Evolutionary conservation across 148 eudicot species (phyloP).

Genomic region (Spergularia marina): DNA sequence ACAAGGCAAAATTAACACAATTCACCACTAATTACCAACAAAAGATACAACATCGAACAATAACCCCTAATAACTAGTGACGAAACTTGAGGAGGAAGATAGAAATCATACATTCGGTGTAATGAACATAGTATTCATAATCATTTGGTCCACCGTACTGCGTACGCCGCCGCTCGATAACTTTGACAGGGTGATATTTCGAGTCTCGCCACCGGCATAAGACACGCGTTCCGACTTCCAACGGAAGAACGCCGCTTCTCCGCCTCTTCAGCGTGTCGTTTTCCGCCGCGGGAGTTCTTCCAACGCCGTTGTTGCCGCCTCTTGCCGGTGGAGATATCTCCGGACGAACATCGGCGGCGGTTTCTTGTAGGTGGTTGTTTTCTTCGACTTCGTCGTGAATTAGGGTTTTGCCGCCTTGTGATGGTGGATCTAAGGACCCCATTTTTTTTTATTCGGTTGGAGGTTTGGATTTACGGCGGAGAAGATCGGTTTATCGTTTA

Average conservation of each 20-base stretch:
- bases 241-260: conserved; percentile 42
- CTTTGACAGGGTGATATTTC: conserved; percentile 83
- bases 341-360: conserved; percentile 24
- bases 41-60: background rate
- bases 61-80: background rate
- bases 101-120: conserved; percentile 74
- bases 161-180: conserved; percentile 74
- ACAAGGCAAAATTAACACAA: background rate
- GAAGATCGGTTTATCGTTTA: background rate
- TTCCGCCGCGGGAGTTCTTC: conserved; percentile 30
- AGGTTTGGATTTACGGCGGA: background rate
- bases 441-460: conserved; percentile 20
- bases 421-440: conserved; percentile 70
- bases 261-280: conserved; percentile 38
- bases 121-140: conserved; percentile 93
- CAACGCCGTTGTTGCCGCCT: conserved; percentile 16
- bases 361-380: conserved; percentile 27
- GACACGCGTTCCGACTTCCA: conserved; percentile 82
- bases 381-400: conserved; percentile 32
- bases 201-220: conserved; percentile 86
- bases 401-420: conserved; percentile 43
- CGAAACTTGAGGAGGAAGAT: background rate
- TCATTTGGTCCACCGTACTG: conserved; percentile 44
- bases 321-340: conserved; percentile 22
- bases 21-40: background rate